phyloP scores from a whole-genome alignment of 148 eudicot species.

The Suaeda aralocaspica region DNA sequence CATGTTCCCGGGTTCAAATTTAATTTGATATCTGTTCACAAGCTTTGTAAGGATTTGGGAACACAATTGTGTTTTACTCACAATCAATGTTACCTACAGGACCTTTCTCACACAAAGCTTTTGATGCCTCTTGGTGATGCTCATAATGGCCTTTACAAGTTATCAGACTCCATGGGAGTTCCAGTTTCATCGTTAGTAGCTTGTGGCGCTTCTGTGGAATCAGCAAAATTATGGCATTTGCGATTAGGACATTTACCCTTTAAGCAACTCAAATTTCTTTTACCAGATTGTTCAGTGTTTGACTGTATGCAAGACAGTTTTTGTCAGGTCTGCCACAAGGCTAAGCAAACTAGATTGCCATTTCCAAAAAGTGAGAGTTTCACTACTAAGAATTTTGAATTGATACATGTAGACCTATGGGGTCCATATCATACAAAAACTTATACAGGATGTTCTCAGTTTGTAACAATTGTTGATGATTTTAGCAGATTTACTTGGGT shows the following conservation, averaged over 20 bases:
- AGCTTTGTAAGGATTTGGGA: background rate
- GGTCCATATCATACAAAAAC: too few relatives aligned
- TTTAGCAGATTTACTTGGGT: background rate
- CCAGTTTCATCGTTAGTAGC: too few relatives aligned
- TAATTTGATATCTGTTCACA: background rate
- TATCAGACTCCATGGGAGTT: background rate
- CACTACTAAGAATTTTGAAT: too few relatives aligned
- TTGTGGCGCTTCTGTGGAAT: background rate
- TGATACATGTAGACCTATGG: too few relatives aligned
- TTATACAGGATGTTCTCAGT: background rate
- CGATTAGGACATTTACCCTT: background rate
- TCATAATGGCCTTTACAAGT: background rate
- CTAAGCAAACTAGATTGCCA: background rate
- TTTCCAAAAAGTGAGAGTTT: too few relatives aligned
- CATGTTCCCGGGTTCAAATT: background rate
- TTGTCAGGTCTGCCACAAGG: background rate
- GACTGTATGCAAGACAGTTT: too few relatives aligned
- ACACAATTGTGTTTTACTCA: too few relatives aligned
- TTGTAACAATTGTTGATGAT: conserved; percentile 12
- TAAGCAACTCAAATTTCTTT: too few relatives aligned
- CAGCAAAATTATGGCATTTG: background rate
- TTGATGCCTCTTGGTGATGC: too few relatives aligned
- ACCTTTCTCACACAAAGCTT: too few relatives aligned
- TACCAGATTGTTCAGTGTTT: too few relatives aligned
- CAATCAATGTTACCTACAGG: too few relatives aligned